These are phyloP conservation scores for Misopates orontium DNA, from an alignment of 257 asterid species.

Conservation along the genomic window DNA sequence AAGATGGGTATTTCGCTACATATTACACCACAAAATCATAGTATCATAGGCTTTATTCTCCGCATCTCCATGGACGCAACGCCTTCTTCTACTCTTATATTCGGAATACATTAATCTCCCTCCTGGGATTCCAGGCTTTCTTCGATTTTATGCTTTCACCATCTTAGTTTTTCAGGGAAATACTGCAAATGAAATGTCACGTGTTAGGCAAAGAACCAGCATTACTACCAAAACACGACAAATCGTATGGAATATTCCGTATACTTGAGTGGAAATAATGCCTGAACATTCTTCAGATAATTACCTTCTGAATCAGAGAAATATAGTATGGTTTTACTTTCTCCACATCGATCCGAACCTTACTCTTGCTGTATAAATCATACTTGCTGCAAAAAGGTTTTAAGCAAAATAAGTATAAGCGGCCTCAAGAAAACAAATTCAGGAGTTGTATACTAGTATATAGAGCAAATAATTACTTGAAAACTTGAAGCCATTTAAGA, in stretches of 20 bases:
- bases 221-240: neutral
- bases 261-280: neutral
- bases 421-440: neutral
- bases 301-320: conserved; percentile 73
- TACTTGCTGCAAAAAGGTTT: conserved; percentile 55
- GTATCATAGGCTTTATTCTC: too few relatives aligned
- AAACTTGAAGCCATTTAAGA: conserved; percentile 65
- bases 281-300: neutral
- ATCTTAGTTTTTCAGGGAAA: conserved; percentile 51
- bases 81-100: too few relatives aligned
- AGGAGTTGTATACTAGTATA: neutral
- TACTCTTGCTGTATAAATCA: conserved; percentile 83
- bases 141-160: conserved; percentile 55
- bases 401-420: neutral
- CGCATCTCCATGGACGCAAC: too few relatives aligned
- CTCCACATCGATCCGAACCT: conserved; percentile 63
- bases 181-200: conserved; percentile 36
- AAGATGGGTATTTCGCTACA: too few relatives aligned
- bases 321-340: conserved; percentile 75
- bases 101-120: neutral
- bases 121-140: neutral
- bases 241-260: neutral
- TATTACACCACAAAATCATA: too few relatives aligned
- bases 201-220: neutral
- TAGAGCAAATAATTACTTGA: conserved; percentile 44